Conservation (phyloP, 805 yeast species). For the Zygosaccharomyces bisporus region DNA sequence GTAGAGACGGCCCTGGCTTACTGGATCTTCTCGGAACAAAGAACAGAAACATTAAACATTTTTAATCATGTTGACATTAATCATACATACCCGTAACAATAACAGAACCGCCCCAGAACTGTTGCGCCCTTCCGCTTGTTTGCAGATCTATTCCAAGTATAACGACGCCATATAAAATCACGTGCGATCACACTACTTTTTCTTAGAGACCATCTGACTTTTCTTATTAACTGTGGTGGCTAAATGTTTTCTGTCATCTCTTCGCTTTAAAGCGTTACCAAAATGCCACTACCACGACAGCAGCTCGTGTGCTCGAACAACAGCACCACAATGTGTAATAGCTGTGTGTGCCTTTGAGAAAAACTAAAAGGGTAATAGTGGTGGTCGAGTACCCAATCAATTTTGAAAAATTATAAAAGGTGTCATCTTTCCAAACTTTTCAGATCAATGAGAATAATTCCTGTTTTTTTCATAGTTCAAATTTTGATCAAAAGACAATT, state of each 20-base stretch:
- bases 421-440: background rate
- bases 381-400: background rate
- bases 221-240: constrained; percentile 6
- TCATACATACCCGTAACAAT: too few species aligned
- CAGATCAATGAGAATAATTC: too few species aligned
- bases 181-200: background rate
- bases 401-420: constrained; percentile 1
- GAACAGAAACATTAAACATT: too few species aligned
- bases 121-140: background rate
- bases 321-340: background rate
- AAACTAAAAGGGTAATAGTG: background rate
- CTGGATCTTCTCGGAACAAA: too few species aligned
- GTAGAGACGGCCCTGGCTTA: too few species aligned
- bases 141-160: background rate
- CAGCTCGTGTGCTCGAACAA: background rate
- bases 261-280: background rate
- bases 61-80: background rate
- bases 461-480: too few species aligned
- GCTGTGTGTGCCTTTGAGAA: background rate
- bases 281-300: background rate
- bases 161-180: constrained; percentile 1
- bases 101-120: too few species aligned
- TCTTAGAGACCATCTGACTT: constrained; percentile 7
- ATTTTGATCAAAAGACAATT: background rate
- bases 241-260: background rate